These are phyloP conservation scores for Chlamydomonas reinhardtii DNA, from an alignment of 163 green algal species.

Conservation along the genomic window DNA sequence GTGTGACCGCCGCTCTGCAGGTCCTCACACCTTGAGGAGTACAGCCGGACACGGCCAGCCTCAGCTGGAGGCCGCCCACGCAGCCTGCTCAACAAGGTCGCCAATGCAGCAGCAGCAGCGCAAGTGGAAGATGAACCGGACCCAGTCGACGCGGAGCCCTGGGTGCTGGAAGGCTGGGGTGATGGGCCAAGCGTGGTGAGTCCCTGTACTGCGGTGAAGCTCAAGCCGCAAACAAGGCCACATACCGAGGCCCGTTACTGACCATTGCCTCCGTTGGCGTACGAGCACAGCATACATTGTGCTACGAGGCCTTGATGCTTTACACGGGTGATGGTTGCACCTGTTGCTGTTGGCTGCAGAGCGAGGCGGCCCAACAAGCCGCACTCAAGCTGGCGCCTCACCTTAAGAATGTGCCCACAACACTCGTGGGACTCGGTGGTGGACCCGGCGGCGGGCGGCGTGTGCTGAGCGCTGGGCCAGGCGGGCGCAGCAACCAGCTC, in stretches of 20 bases:
- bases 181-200: slow-evolving; percentile 54
- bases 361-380: slow-evolving; percentile 22
- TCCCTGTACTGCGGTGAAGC: background rate
- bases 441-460: background rate
- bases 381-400: slow-evolving; percentile 35
- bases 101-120: slow-evolving; percentile 28
- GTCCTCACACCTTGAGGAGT: slow-evolving; percentile 50
- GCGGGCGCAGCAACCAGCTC: slow-evolving; percentile 5
- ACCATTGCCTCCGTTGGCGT: too few relatives aligned
- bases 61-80: slow-evolving; percentile 45
- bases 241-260: too few relatives aligned
- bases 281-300: too few relatives aligned
- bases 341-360: background rate
- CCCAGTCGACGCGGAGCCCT: slow-evolving; percentile 41
- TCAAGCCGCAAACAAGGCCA: too few relatives aligned
- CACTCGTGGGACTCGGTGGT: background rate
- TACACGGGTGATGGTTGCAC: too few relatives aligned
- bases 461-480: slow-evolving; percentile 31
- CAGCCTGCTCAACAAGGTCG: slow-evolving; percentile 51
- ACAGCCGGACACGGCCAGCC: slow-evolving; percentile 32
- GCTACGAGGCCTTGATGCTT: too few relatives aligned
- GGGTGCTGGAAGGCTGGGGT: slow-evolving; percentile 52
- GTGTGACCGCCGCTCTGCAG: background rate
- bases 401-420: slow-evolving; percentile 34
- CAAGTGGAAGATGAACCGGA: slow-evolving; percentile 23